These are phyloP conservation scores for Lasiodiplodia hormozganensis DNA, from an alignment of 2,329 filamentous ascomycete genomes.

Conservation along the genomic window DNA sequence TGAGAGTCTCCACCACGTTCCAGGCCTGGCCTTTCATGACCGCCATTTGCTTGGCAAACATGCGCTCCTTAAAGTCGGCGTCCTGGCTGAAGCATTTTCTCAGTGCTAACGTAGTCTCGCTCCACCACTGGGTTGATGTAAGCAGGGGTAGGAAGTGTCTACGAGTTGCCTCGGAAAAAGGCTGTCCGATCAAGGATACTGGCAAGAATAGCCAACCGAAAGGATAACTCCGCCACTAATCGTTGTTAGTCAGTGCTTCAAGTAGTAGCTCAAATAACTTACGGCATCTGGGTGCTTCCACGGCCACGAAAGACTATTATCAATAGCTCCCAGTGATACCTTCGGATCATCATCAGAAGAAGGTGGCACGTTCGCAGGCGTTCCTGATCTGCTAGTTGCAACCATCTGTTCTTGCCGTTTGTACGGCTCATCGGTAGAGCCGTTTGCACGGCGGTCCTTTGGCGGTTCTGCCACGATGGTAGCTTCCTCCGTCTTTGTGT, in stretches of 20 bases:
- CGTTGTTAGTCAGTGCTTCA: conserved; percentile 35
- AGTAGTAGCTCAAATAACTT: conserved; percentile 51
- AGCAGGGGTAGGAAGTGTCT: conserved; percentile 95
- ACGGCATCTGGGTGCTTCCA: conserved; percentile 97
- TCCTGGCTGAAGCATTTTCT: conserved; percentile 90
- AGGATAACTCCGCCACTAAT: conserved; percentile 80
- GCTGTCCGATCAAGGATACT: conserved; percentile 92
- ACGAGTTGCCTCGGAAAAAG: conserved; percentile 91
- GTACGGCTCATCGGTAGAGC: conserved; percentile 66
- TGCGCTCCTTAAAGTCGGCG: conserved; percentile 95
- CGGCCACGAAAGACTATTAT: conserved; percentile 97
- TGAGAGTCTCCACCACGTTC: conserved; percentile 98
- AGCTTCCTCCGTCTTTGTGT: conserved; percentile 81
- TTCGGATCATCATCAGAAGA: conserved; percentile 53
- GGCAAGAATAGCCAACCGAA: conserved; percentile 99
- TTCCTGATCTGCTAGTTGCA: conserved; percentile 65
- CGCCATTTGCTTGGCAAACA: conserved; percentile 98
- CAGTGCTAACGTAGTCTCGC: conserved; percentile 85
- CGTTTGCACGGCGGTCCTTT: conserved; percentile 58
- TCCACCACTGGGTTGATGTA: conserved; percentile 97
- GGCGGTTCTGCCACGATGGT: conserved; percentile 87
- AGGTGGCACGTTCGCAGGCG: conserved; percentile 58
- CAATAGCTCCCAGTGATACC: conserved; percentile 88
- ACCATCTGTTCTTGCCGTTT: conserved; percentile 84
- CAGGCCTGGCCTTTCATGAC: conserved; percentile 99